These are phyloP conservation scores for Aegilops tauschii DNA, from an alignment of 176 grass and related monocot species.

Conservation along the genomic window DNA sequence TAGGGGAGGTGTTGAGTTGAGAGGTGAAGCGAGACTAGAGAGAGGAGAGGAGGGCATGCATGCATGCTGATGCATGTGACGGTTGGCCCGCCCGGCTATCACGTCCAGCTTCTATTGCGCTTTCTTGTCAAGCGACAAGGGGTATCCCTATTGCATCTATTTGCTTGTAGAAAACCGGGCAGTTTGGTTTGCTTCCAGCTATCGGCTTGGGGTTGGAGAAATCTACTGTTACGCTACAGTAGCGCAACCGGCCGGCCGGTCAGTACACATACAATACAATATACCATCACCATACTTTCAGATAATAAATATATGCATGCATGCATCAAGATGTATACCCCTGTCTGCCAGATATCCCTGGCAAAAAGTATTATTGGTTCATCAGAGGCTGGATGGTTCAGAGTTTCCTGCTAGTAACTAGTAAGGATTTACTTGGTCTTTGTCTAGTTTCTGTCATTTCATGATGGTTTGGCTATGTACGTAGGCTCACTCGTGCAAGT, in stretches of 20 bases:
- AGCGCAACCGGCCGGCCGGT: conserved; percentile 28
- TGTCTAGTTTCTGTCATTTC: conserved; percentile 9
- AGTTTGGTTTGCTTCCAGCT: conserved; percentile 31
- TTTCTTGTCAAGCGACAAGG: conserved; percentile 74
- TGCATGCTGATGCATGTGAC: conserved; percentile 52
- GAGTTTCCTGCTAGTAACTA: not conserved
- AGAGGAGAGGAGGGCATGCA: not conserved
- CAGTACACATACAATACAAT: not conserved
- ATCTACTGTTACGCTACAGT: conserved; percentile 29
- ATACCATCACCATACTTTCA: not conserved
- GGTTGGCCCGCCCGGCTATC: conserved; percentile 60
- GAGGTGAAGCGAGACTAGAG: conserved; percentile 29
- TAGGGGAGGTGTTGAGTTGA: conserved; percentile 33
- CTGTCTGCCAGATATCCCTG: not conserved
- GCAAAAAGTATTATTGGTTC: no score
- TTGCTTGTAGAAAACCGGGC: conserved; percentile 49
- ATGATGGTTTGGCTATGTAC: not conserved
- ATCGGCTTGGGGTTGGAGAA: conserved; percentile 20
- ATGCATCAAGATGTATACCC: not conserved
- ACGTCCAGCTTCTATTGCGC: conserved; percentile 65
- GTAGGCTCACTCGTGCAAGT: not conserved
- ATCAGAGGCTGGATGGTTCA: not conserved
- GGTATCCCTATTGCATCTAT: conserved; percentile 44
- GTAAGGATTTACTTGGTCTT: conserved; percentile 4
- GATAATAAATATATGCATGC: not conserved